Evolutionary conservation across 2,329 filamentous ascomycete genomes (phyloP), one percentile per base, ranked within the genome.

Genomic region (Sclerotiophoma versabilis): DNA sequence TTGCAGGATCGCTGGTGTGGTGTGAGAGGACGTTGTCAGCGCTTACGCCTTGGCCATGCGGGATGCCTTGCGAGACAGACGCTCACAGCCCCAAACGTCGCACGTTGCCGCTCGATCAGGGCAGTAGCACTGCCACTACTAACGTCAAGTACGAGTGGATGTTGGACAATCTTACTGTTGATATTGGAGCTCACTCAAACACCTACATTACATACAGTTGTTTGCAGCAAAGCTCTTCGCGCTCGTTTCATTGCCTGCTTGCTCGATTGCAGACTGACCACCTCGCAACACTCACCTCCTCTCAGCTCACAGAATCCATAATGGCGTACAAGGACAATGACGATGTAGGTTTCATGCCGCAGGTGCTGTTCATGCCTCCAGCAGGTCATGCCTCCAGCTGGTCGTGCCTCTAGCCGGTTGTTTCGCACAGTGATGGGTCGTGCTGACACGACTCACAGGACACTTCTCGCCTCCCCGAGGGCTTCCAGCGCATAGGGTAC

Each of bases 401-500:
- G 11, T 25, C 34, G 4, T 22, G n/a, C n/a, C n/a, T n/a, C n/a
- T n/a, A n/a, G n/a, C n/a, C n/a, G n/a, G n/a, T n/a, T n/a, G n/a
- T n/a, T n/a, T n/a, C n/a, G n/a, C n/a, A 14, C 36, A 14, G 8
- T 23, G 8, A 19, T 6, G 8, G 12, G 19, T 4, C 11, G 9
- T n/a, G 15, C 41, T 52, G 34, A 52, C 14, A 15, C 17, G n/a
- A 10, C 3, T 12, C 19, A 5, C 41, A 75, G 72, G 83, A 85
- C 58, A 76, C 80, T 19, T 76, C 81, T 51, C 81, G 83, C 36
- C 78, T 86, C 14, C 83, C 83, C 2, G 75, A 80, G 33, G 83
- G 83, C 69, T 83, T 85, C 78, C 67, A 74, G 34, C 78, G 83
- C 51, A 74, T 83, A 23, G 82, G 81, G 59, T 85, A 86, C 73